phyloP scores from a whole-genome alignment of 2,329 filamentous ascomycete genomes.

The Magnaporthales sp. region DNA sequence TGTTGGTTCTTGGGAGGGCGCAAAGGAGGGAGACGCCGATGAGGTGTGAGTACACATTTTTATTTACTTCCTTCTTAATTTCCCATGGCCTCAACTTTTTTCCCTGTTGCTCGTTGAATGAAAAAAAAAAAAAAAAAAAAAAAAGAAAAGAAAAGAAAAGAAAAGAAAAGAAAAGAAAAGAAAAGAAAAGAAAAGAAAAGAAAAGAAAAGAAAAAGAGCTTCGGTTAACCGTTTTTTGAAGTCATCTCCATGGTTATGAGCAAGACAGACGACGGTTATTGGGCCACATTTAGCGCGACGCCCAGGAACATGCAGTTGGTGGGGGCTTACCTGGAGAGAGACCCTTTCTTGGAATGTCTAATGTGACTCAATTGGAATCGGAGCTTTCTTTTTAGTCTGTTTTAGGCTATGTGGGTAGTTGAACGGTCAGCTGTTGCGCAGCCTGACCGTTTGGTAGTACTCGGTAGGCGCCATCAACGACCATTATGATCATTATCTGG shows the following conservation, averaged over 20 bases:
- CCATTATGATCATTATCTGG: background rate
- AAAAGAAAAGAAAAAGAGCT: background rate
- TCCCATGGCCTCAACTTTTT: too few species aligned
- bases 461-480: background rate
- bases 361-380: background rate
- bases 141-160: too few species aligned
- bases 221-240: background rate
- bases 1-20: background rate
- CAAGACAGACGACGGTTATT: background rate
- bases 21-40: background rate
- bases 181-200: too few species aligned
- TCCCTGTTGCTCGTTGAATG: too few species aligned
- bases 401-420: background rate
- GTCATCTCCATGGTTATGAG: background rate
- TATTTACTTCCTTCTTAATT: too few species aligned
- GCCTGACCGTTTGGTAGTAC: background rate
- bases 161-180: too few species aligned
- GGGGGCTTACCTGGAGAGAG: background rate
- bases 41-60: constrained; percentile 1
- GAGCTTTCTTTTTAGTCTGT: background rate
- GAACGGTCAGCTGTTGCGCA: background rate
- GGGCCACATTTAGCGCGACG: background rate
- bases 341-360: background rate
- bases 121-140: too few species aligned
- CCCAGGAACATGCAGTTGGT: background rate